phyloP scores from a whole-genome alignment of 148 eudicot species.

The Rhododendron kiyosumense region DNA sequence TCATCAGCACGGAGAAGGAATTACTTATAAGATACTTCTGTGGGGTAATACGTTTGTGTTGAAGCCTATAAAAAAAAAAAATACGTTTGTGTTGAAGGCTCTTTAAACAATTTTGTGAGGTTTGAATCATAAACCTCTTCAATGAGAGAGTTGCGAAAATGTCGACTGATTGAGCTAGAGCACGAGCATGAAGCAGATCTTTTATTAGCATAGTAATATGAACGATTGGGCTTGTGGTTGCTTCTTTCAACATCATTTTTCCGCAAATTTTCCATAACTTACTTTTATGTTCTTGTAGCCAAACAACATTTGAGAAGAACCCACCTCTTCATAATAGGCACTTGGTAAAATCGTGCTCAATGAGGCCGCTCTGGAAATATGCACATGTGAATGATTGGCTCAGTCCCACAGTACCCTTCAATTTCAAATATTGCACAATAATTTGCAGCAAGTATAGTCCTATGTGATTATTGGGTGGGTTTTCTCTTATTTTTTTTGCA shows the following conservation, averaged over 20 bases:
- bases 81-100: no score
- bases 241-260: background rate
- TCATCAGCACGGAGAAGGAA: background rate
- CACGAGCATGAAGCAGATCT: no score
- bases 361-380: background rate
- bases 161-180: background rate
- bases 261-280: background rate
- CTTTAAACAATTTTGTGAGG: no score
- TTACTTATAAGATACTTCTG: no score
- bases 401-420: background rate
- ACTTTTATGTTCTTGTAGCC: background rate
- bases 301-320: background rate
- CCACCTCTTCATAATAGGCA: background rate
- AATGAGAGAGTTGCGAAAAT: background rate
- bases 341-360: background rate
- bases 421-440: background rate
- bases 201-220: no score
- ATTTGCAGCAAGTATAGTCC: background rate
- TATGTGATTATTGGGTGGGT: no score
- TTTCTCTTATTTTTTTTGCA: no score
- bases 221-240: background rate
- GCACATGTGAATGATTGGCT: background rate
- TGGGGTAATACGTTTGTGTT: no score
- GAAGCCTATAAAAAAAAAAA: no score
- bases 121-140: no score